Conservation (phyloP, 345 rosid genomes). For the Litchi chinensis region DNA sequence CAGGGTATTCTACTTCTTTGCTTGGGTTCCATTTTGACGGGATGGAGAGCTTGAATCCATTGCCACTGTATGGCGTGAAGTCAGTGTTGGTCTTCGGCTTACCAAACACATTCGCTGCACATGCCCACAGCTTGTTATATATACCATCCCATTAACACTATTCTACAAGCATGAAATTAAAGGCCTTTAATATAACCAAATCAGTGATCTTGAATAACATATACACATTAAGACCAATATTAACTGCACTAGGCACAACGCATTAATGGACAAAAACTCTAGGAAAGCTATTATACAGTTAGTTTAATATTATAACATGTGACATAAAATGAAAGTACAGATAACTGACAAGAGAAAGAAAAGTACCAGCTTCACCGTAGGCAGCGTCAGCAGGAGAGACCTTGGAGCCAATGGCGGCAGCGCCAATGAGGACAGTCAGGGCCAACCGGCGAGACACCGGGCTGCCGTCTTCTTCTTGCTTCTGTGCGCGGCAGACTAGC, state of each 20-base stretch:
- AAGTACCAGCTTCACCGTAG: constrained; percentile 88
- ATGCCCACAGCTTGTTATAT: too few species aligned
- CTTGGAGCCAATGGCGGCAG: constrained; percentile 79
- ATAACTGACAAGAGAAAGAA: background rate
- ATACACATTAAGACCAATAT: too few species aligned
- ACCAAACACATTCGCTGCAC: constrained; percentile 86
- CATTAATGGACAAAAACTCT: too few species aligned
- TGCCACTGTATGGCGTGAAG: constrained; percentile 63
- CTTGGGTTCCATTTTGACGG: constrained; percentile 98
- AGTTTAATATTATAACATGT: too few species aligned
- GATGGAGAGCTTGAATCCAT: constrained; percentile 72
- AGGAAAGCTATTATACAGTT: too few species aligned
- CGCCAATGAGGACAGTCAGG: constrained; percentile 74
- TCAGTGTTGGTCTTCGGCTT: constrained; percentile 90
- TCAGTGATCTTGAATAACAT: too few species aligned
- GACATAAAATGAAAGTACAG: background rate
- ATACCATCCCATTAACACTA: background rate
- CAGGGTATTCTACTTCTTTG: constrained; percentile 87
- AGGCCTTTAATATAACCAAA: too few species aligned
- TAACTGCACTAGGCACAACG: too few species aligned
- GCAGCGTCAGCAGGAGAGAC: constrained; percentile 96
- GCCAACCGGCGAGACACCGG: constrained; percentile 77
- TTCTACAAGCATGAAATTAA: background rate
- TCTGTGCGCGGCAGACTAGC: constrained; percentile 71
- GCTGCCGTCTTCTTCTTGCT: constrained; percentile 46